Evolutionary conservation across 352 stramenopile genomes (phyloP).

Genomic region (Pythium angustatum): DNA sequence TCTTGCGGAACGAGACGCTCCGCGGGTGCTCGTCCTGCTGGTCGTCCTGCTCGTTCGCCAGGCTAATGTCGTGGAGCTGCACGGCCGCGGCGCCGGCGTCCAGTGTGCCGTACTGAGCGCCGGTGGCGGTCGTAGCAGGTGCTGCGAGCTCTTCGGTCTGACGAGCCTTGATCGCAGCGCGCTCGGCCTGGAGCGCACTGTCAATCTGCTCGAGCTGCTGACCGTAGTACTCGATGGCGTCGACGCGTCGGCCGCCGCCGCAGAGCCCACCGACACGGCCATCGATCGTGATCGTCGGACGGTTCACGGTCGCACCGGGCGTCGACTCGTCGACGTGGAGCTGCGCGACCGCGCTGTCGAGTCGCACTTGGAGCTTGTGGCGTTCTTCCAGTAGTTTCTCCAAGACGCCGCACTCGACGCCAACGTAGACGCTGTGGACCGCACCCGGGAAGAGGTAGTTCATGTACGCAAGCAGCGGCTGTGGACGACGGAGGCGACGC

Average conservation of each 20-base stretch:
- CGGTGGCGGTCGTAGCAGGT: background rate
- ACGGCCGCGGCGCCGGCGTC: background rate
- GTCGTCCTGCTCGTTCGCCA: slow-evolving; percentile 20
- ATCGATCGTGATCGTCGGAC: slow-evolving; percentile 41
- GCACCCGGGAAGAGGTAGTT: slow-evolving; percentile 63
- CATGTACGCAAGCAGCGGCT: slow-evolving; percentile 69
- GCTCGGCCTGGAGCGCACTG: slow-evolving; percentile 44
- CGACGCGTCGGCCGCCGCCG: slow-evolving; percentile 44
- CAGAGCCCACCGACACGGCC: slow-evolving; percentile 52
- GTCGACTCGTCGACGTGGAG: slow-evolving; percentile 34
- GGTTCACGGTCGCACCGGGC: slow-evolving; percentile 30
- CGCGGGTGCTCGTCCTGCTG: slow-evolving; percentile 5
- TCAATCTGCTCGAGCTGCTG: slow-evolving; percentile 53
- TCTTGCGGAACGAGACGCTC: background rate
- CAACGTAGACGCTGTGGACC: slow-evolving; percentile 71
- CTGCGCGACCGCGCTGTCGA: slow-evolving; percentile 54
- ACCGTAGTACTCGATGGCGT: slow-evolving; percentile 64
- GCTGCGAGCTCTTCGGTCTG: slow-evolving; percentile 36
- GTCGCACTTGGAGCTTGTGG: slow-evolving; percentile 44
- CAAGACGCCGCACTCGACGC: slow-evolving; percentile 60
- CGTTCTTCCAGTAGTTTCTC: slow-evolving; percentile 61
- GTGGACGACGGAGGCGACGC: slow-evolving; percentile 43
- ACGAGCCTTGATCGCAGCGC: slow-evolving; percentile 49
- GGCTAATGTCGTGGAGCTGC: slow-evolving; percentile 9
- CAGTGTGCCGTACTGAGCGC: slow-evolving; percentile 20